Evolutionary conservation across 2,329 filamentous ascomycete species (phyloP), one percentile per base, ranked within the genome.

Genomic region (Diplodia corticola): DNA sequence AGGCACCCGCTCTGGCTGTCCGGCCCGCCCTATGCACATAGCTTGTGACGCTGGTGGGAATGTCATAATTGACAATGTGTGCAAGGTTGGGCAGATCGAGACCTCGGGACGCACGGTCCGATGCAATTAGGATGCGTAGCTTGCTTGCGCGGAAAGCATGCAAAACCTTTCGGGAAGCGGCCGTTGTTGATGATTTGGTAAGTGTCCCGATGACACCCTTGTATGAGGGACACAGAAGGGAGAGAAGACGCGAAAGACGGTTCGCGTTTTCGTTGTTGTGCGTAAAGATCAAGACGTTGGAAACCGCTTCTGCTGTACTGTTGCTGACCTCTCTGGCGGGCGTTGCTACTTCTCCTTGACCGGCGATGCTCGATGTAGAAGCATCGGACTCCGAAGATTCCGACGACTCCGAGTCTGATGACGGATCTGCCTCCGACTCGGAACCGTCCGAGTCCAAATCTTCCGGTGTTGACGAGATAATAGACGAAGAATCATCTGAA

Each of bases 21-120:
- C 95, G 88, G 44, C 95, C 94, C 1, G 97, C 92, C 48, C 95
- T 89, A 76, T 98, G 95, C 4, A 98, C 88, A 72, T 98, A 98
- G 26, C 88, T 90, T 5, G 90, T 90, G 37, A 93, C 81, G 73
- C 89, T 93, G 4, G 88, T 85, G 0, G 94, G 94, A 61, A 97
- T 84, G 76, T 97, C 94, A 81, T 98, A 98, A 80, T 97, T 97
- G 78, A 98, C 83, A 54, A 98, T 92, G 74, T 96, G 91, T 40
- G 89, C 88, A 54, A 98, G 85, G 54, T 86, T 85, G 0, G 88
- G 86, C 13, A 97, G 84, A 77, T 98, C 94, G 28, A 98, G 88
- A 72, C 94, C 95, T 69, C 94, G 91, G 2, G 93, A 92, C 0
- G 95, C 92, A n/a, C 96, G 89, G 75, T 98, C 94, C 0, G 95